Evolutionary conservation across 2,329 filamentous ascomycete species (phyloP).

Genomic region (Byssothecium circinans): DNA sequence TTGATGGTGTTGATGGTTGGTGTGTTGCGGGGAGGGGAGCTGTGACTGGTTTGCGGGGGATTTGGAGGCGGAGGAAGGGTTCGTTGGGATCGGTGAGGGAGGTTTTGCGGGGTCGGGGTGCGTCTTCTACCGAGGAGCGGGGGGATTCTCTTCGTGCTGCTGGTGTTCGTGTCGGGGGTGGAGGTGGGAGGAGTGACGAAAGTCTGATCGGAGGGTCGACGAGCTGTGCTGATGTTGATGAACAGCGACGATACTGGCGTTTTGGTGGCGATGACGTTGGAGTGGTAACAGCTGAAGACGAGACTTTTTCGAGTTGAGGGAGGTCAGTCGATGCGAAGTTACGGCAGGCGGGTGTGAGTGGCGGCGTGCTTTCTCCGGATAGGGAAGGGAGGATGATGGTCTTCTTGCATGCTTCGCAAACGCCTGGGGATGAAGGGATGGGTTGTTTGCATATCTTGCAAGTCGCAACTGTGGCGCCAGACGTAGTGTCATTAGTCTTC

Average conservation of each 20-base stretch:
- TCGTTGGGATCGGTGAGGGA: conserved; percentile 37
- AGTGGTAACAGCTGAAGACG: conserved; percentile 14
- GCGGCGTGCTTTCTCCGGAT: conserved; percentile 29
- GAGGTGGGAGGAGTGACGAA: conserved; percentile 32
- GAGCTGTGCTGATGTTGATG: conserved; percentile 22
- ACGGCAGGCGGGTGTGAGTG: conserved; percentile 23
- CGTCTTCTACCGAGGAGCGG: conserved; percentile 12
- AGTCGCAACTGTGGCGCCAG: conserved; percentile 24
- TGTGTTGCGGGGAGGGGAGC: conserved; percentile 16
- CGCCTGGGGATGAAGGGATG: conserved; percentile 28
- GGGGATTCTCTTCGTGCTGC: neutral
- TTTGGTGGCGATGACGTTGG: conserved; percentile 21
- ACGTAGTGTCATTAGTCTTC: conserved; percentile 8
- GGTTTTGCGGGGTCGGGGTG: conserved; percentile 22
- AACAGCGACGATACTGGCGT: conserved; percentile 18
- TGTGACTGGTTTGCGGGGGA: conserved; percentile 21
- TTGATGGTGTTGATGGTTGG: conserved; percentile 20
- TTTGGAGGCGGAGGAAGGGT: conserved; percentile 31
- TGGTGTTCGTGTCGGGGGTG: conserved; percentile 10
- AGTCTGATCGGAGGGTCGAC: conserved; percentile 33
- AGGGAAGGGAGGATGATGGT: conserved; percentile 24
- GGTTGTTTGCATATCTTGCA: conserved; percentile 36
- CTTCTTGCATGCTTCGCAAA: conserved; percentile 37
- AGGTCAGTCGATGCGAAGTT: conserved; percentile 29
- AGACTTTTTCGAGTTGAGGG: conserved; percentile 19